Evolutionary conservation across 164 flowering plant genomes (phyloP), one percentile per base, ranked within the genome.

Genomic region (Umbellularia californica): DNA sequence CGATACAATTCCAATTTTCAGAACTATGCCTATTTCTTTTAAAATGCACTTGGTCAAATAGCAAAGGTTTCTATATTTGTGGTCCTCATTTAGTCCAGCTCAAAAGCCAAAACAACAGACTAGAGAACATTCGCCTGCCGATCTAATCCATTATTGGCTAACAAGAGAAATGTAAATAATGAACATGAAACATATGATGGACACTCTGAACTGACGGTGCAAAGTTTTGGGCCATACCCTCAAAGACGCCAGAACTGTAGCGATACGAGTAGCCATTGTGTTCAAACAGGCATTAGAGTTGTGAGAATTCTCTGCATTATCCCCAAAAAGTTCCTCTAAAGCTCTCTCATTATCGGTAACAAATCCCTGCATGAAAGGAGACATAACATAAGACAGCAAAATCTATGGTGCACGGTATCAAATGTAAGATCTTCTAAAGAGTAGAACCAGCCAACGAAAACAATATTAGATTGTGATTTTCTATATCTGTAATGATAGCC

Each of bases 191-290:
- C 27, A 41, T 28, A 55, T 71, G 41, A 15, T 51, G 11, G 25
- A 10, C 50, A 24, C 47, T 24, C 17, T 28, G 15, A 51, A 25
- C 35, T 52, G 35, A 67, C n/a, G 55, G 24, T 55, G 63, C 33
- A 9, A 25, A 70, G 58, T 12, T 63, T 60, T 19, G 68, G 28
- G 58, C n/a, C 47, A 41, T 87, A 95, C 99, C 91, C 88, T 85
- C 70, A 96, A 73, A 22, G 99, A 96, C 72, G 99, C 99, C 89
- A 96, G 94, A 76, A 90, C 98, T 69, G 98, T 94, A 62, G 97
- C 94, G 74, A 94, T 83, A 35, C 98, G 96, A 12, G 81, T 82
- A 67, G 97, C 97, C 94, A 94, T 90, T 73, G 77, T 85, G 80
- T 88, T 87, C 84, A 96, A 79, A 70, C 94, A 92, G 1, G 84